Evolutionary conservation across 805 yeast genomes (phyloP), one percentile per base, ranked within the genome.

Genomic region (Candida hungchunana): DNA sequence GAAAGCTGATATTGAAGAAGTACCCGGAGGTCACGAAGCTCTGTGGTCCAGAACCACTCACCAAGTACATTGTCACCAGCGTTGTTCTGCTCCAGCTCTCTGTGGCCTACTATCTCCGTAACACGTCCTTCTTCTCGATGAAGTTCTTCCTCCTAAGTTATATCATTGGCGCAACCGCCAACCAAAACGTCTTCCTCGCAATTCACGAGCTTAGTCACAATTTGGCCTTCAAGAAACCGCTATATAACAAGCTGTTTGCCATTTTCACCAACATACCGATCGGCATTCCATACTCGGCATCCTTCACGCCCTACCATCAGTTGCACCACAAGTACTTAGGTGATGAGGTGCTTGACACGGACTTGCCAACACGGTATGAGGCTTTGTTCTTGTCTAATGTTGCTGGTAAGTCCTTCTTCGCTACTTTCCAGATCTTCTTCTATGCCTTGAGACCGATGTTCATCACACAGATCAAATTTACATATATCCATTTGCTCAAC

Each of bases 391-490:
- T 88, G 23, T 79, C 88, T 17, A 83, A 77, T 45, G 76, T 87
- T 2, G 69, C 85, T 29, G 96, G 96, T 2, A 88, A 88, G 59
- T 84, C 93, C 0, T 86, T 88, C 54, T 88, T 88, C 55, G 95
- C 94, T 11, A 82, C 89, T 3, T 88, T 79, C 63, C 96, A 88
- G 63, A 78, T 88, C 39, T 73, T 88, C 36, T 88, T 88, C 59
- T 88, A 88, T 53, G 96, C 96, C 0, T 59, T 88, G 43, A 70
- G 97, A 48, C 97, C 97, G 23, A 82, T 87, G 82, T 84, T 82
- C 56, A 69, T 88, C 37, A 82, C 93, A 23, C 77, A 74, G 47
- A 70, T 88, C 51, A 75, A 76, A 38, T 75, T 87, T 63, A 83
- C 95, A 1, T 67, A 71, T 53, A 69, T 87, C 32, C 97, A 88